A percentile compares a stretch with the other conserved stretches of the same genome.
Evolutionary conservation across 129 eudicot species (phyloP).

Genomic region (Artemisia tridentata): DNA sequence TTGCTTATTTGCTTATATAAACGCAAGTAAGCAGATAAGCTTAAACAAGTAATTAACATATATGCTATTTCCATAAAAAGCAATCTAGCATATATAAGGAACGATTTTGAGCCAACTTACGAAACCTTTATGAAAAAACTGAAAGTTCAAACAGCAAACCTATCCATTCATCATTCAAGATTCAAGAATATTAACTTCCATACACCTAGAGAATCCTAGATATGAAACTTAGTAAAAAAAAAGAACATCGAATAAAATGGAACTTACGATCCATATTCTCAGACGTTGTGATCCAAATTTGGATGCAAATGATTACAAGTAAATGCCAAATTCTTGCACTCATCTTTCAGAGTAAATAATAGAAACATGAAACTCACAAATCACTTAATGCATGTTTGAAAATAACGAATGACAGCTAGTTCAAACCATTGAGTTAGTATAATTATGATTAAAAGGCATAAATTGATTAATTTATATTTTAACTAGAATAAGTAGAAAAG

Average conservation of each 20-base stretch:
- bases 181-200: too few relatives aligned
- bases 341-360: conserved; percentile 10
- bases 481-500: not conserved
- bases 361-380: not conserved
- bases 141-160: too few relatives aligned
- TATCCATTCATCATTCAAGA: too few relatives aligned
- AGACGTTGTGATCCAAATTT: conserved; percentile 22
- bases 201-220: too few relatives aligned
- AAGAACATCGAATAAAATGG: not conserved
- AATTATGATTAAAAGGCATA: not conserved
- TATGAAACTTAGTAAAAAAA: not conserved
- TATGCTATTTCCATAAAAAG: too few relatives aligned
- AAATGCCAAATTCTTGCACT: conserved; percentile 8
- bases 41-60: too few relatives aligned
- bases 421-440: conserved; percentile 5
- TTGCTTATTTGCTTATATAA: too few relatives aligned
- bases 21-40: too few relatives aligned
- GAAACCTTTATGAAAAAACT: too few relatives aligned
- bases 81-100: too few relatives aligned
- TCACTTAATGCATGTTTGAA: conserved; percentile 1
- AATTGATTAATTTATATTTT: not conserved
- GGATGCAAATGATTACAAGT: conserved; percentile 21
- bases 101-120: too few relatives aligned
- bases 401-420: not conserved
- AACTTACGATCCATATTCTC: conserved; percentile 33